phyloP scores from a whole-genome alignment of 495 filamentous ascomycete species.

The Lasiosphaeriaceae sp. region DNA sequence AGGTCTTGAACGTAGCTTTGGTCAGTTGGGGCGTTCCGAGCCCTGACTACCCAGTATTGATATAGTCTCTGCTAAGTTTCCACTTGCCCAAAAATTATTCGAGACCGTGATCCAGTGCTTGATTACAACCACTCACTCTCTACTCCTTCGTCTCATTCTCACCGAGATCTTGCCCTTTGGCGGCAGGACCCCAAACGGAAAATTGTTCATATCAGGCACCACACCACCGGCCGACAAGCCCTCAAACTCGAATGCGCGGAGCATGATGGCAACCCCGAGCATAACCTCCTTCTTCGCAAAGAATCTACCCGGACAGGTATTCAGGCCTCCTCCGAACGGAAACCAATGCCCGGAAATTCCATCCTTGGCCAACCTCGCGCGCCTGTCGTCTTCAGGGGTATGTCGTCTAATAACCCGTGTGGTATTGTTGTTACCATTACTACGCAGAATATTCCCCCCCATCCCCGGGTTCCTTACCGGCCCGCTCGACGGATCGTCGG shows the following conservation, averaged over 20 bases:
- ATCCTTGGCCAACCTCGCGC: constrained; percentile 9
- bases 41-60: no score
- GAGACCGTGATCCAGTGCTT: no score
- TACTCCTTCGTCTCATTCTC: not conserved
- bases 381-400: constrained; percentile 13
- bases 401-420: not conserved
- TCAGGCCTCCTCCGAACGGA: constrained; percentile 39
- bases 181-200: not conserved
- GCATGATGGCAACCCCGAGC: constrained; percentile 29
- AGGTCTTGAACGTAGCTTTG: no score
- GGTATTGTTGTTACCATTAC: not conserved
- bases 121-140: no score
- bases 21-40: no score
- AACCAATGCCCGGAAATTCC: constrained; percentile 20
- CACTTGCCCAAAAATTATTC: no score
- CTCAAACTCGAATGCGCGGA: constrained; percentile 22
- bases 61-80: no score
- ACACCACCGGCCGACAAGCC: not conserved
- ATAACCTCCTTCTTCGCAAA: constrained; percentile 38
- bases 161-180: not conserved
- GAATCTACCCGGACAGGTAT: constrained; percentile 40
- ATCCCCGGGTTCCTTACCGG: constrained; percentile 15
- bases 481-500: constrained; percentile 29
- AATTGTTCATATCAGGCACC: not conserved
- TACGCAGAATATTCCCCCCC: not conserved